Base-by-base conservation (phyloP, 2,329 filamentous ascomycete species). In the Fusarium brevicatenulatum region DNA sequence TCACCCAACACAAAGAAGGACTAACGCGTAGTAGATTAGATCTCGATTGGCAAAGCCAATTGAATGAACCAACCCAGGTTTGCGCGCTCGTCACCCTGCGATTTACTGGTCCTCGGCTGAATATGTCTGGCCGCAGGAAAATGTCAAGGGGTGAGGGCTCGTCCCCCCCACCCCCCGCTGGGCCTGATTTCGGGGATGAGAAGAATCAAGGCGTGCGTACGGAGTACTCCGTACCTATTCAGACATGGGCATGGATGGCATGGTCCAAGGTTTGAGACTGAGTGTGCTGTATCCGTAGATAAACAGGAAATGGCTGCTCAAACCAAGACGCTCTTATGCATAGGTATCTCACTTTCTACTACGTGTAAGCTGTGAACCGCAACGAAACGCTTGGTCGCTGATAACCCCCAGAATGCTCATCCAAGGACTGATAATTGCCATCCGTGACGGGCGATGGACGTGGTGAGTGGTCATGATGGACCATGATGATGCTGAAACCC, bases 21-120 rank as follows among this genome's bases (percentile, higher is more conserved):
- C 63, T 75, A 63, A 61, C 65, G 63, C 63, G 53, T 61, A 54
- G 54, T 53, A 61, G 55, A 66, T 65, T 63, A 66, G 72, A 77
- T 77, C 75, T 75, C 63, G 73, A 77, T 77, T 63, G 72, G 55
- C 59, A 70, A 64, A 70, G 39, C 75, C 69, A 76, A 77, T 77
- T 64, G 73, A 68, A 70, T 62, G 69, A 75, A 66, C 75, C 67
- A 67, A 65, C 63, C 58, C 44, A 62, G 68, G 58, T 57, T 65
- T 74, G 70, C 54, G 59, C 44, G 55, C 66, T 73, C 65, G 64
- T 74, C 57, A 74, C 66, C 42, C 39, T 66, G 47, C 50, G 44
- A 58, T 46, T 50, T 61, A 61, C 68, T 71, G 50, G 54, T 40
- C 54, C 59, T 70, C 58, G 58, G 46, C 49, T 42, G 30, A 40